phyloP scores from a whole-genome alignment of 495 filamentous ascomycete species.

The Tuber aestivum region DNA sequence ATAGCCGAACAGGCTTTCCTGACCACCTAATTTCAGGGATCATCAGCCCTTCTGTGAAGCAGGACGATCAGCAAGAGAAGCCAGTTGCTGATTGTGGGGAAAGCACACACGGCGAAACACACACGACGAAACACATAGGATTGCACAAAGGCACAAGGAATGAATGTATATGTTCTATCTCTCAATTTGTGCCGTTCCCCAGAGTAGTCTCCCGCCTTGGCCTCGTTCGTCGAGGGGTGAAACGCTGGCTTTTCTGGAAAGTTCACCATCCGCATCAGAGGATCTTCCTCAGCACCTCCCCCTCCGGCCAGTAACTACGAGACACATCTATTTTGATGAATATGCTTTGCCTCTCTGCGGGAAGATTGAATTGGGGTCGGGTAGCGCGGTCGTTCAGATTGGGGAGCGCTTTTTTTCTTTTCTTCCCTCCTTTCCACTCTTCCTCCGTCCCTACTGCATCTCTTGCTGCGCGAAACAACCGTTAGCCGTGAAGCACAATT shows the following conservation, averaged over 20 bases:
- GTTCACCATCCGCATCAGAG: not conserved
- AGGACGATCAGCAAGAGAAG: constrained; percentile 26
- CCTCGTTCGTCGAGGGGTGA: constrained; percentile 25
- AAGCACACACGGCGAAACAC: no score
- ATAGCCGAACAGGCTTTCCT: constrained; percentile 31
- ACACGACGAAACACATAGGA: constrained; percentile 31
- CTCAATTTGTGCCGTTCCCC: constrained; percentile 6
- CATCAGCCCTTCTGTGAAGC: constrained; percentile 16
- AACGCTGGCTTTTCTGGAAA: constrained; percentile 1
- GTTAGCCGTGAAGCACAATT: not conserved
- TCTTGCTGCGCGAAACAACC: constrained; percentile 3
- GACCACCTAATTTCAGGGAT: constrained; percentile 27
- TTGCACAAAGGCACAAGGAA: constrained; percentile 25
- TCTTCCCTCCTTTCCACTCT: not conserved
- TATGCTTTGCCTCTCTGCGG: not conserved
- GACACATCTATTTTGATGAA: constrained; percentile 1
- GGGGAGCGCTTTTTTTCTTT: not conserved
- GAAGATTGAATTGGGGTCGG: constrained; percentile 1
- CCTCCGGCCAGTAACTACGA: constrained; percentile 3
- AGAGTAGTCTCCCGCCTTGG: constrained; percentile 19
- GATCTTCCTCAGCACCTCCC: not conserved
- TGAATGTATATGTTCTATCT: constrained; percentile 10
- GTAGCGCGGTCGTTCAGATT: constrained; percentile 1
- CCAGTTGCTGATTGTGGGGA: constrained; percentile 33
- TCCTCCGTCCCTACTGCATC: not conserved